phyloP scores from a whole-genome alignment of 116 monocot species.

The Trichopus zeylanicus region DNA sequence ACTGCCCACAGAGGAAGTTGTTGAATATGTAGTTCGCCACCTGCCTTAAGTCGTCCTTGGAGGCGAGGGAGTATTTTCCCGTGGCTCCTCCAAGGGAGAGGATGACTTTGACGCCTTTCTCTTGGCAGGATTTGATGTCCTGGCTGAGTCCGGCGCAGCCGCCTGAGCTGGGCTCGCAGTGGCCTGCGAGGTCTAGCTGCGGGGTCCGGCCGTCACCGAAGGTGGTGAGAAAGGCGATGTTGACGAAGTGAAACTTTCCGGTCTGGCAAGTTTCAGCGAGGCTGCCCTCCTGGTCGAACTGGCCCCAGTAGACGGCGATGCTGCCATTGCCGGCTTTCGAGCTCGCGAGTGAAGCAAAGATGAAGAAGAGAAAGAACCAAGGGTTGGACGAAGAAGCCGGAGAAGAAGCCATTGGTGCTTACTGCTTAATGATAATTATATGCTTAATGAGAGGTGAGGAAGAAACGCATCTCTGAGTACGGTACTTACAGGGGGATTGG shows the following conservation, averaged over 20 bases:
- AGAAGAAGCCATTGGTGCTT: too few relatives aligned
- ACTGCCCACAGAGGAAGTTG: constrained; percentile 7
- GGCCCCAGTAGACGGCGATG: constrained; percentile 59
- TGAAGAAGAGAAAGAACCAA: too few relatives aligned
- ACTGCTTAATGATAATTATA: too few relatives aligned
- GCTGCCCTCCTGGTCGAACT: constrained; percentile 32
- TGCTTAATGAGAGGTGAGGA: too few relatives aligned
- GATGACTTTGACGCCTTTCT: constrained; percentile 22
- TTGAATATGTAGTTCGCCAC: constrained; percentile 8
- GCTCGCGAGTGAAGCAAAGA: too few relatives aligned
- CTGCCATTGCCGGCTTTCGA: too few relatives aligned
- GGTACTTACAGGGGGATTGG: too few relatives aligned
- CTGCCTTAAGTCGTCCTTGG: constrained; percentile 1
- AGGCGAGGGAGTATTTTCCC: constrained; percentile 4
- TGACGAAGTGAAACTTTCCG: not conserved
- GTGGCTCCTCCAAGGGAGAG: constrained; percentile 24
- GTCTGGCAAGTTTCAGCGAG: constrained; percentile 7
- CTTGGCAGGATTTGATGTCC: constrained; percentile 26
- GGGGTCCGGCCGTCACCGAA: not conserved
- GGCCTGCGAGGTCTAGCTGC: not conserved
- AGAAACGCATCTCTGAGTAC: too few relatives aligned
- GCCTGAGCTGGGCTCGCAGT: not conserved
- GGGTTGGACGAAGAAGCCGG: too few relatives aligned
- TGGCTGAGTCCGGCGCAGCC: constrained; percentile 8
- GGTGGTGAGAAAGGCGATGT: not conserved